Base-by-base conservation (phyloP, 306 rosid species). In the Morella rubra region DNA sequence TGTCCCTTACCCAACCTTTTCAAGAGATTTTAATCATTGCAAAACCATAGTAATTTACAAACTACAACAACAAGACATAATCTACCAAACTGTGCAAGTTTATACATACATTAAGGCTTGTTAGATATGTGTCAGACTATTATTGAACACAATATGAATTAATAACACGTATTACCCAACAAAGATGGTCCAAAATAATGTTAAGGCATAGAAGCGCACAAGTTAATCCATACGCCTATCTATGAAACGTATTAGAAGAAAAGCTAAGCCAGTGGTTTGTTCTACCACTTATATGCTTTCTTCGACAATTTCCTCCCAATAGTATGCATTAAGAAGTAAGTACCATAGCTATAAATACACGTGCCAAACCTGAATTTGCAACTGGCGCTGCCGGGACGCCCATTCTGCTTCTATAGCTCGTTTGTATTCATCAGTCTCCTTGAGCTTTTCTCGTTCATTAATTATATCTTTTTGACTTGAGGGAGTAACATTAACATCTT, bases 341-440 rank as follows among this genome's bases (percentile, higher is more conserved):
- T 42, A 14, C 59, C 32, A 46, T 41, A 70, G 67, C 74, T 47
- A 47, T 59, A 37, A 44, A 32, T 71, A 75, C 69, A 46, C 6
- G 68, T 19, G 66, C 74, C 79, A 74, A 72, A 95, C 99, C 99
- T 95, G 99, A 88, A 87, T 81, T 87, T 74, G 89, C 80, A 95
- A 73, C 79, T 86, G 91, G 71, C n/a, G 85, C 81, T 93, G 91
- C 87, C 99, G 87, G 72, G 97, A 76, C 50, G 90, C 92, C 97
- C 91, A 87, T 84, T 95, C 99, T 81, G 86, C 97, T 77, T 92
- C 97, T 41, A 79, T 78, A 52, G 92, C 97, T 81, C 65, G 88
- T 79, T 84, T 95, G 85, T 90, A 95, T 80, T 90, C 97, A 81
- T 89, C 93, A 47, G 97, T 92, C 66, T 87, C 97, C 89, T 95